Evolutionary conservation across 176 grass and related monocot species (phyloP).

Genomic region (Cymbopogon citratus): DNA sequence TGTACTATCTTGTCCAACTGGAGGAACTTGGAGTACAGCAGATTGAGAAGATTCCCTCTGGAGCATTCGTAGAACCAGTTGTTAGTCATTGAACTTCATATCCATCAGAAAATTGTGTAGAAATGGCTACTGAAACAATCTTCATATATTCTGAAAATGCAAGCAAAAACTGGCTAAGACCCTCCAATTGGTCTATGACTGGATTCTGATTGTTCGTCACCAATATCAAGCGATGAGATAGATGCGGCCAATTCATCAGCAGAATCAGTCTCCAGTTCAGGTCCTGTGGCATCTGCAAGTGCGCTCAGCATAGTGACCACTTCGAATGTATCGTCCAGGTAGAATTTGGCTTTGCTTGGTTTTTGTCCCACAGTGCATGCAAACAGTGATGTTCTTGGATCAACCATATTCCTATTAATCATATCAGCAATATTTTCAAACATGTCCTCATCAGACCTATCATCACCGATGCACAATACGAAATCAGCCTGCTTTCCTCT

Average conservation of each 20-base stretch:
- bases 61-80: conserved; percentile 27
- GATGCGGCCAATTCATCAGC: conserved; percentile 25
- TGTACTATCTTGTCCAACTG: neutral
- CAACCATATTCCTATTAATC: conserved; percentile 52
- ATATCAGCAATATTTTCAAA: conserved; percentile 78
- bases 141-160: conserved; percentile 18
- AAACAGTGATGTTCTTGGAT: conserved; percentile 60
- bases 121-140: conserved; percentile 34
- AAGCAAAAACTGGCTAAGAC: conserved; percentile 28
- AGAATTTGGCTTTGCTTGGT: conserved; percentile 98
- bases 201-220: conserved; percentile 26
- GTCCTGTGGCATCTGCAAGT: conserved; percentile 60
- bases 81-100: conserved; percentile 29
- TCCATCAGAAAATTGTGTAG: conserved; percentile 37
- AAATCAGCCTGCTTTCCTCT: conserved; percentile 70
- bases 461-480: conserved; percentile 83
- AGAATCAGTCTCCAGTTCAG: neutral
- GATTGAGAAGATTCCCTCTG: conserved; percentile 14
- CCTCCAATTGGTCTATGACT: conserved; percentile 30
- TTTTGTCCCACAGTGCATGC: conserved; percentile 96
- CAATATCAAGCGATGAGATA: conserved; percentile 26
- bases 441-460: conserved; percentile 94
- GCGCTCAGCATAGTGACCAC: conserved; percentile 75
- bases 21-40: neutral
- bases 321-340: conserved; percentile 90